Percentiles rank a stretch among this genome's conserved stretches.
Evolutionary conservation across 306 rosid species (phyloP).

Genomic region (Dalbergia oliveri): DNA sequence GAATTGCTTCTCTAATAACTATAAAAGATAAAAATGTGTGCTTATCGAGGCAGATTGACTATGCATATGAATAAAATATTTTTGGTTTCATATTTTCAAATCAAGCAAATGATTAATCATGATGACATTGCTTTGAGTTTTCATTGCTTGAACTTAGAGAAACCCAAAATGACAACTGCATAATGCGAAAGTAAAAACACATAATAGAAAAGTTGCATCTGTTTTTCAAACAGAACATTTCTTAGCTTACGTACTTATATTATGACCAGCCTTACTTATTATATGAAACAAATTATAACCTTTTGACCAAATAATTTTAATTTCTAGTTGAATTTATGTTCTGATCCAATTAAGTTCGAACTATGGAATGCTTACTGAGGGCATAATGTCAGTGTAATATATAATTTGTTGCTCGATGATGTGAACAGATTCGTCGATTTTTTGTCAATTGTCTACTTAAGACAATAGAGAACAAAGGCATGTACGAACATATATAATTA

Average conservation of each 20-base stretch:
- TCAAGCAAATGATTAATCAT: conserved; percentile 51
- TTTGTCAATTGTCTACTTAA: neutral
- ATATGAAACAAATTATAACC: conserved; percentile 44
- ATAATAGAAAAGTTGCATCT: conserved; percentile 24
- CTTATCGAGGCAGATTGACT: neutral
- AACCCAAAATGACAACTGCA: conserved; percentile 26
- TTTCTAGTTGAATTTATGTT: conserved; percentile 20
- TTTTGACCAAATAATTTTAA: conserved; percentile 55
- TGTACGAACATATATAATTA: too few relatives aligned
- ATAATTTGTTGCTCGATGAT: too few relatives aligned
- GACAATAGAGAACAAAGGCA: neutral
- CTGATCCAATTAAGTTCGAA: neutral
- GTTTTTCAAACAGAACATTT: conserved; percentile 48
- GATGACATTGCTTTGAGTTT: conserved; percentile 40
- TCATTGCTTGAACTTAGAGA: conserved; percentile 35
- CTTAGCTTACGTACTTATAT: neutral
- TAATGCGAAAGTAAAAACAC: conserved; percentile 19
- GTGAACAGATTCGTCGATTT: neutral
- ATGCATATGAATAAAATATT: neutral
- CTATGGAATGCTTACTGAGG: neutral
- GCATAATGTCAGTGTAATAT: neutral
- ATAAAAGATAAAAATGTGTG: neutral
- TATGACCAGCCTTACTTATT: conserved; percentile 21
- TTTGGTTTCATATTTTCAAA: conserved; percentile 43
- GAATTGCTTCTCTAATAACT: neutral